phyloP scores from a whole-genome alignment of 1,284 basidiomycete species.

The Apiotrichum gracile region DNA sequence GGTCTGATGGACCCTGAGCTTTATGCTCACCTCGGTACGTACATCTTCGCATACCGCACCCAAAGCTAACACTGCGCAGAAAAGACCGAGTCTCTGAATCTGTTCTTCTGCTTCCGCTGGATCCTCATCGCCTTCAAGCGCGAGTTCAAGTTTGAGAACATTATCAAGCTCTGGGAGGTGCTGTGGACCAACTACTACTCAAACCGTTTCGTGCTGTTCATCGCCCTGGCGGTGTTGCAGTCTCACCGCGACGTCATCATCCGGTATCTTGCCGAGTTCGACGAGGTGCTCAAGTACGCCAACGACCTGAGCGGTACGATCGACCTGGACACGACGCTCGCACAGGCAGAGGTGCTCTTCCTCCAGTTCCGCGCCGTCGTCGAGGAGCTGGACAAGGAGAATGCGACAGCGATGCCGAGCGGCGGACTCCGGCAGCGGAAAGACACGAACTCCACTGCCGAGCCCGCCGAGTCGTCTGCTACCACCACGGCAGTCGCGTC shows the following conservation, averaged over 20 bases:
- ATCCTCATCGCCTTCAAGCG: conserved; percentile 79
- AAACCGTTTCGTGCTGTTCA: conserved; percentile 81
- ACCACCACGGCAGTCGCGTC: background rate
- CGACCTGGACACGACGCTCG: conserved; percentile 81
- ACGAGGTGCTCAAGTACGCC: conserved; percentile 76
- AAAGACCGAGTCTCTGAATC: conserved; percentile 78
- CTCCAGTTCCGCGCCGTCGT: conserved; percentile 54
- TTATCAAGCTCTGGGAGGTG: conserved; percentile 85
- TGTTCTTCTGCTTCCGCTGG: conserved; percentile 97
- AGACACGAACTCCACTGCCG: background rate
- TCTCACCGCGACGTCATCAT: conserved; percentile 89
- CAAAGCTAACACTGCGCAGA: conserved; percentile 48
- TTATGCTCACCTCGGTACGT: conserved; percentile 65
- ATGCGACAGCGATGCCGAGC: background rate
- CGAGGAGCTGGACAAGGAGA: conserved; percentile 65
- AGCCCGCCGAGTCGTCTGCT: background rate
- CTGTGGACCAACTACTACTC: conserved; percentile 92
- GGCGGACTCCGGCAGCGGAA: background rate
- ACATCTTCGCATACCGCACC: conserved; percentile 46
- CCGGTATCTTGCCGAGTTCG: conserved; percentile 77
- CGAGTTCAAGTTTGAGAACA: conserved; percentile 85
- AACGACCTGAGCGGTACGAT: conserved; percentile 92
- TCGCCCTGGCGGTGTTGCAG: conserved; percentile 88
- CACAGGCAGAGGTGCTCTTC: conserved; percentile 90
- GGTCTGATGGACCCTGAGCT: conserved; percentile 89